Evolutionary conservation across 495 filamentous ascomycete species (phyloP).

Genomic region (Neurospora sp.): DNA sequence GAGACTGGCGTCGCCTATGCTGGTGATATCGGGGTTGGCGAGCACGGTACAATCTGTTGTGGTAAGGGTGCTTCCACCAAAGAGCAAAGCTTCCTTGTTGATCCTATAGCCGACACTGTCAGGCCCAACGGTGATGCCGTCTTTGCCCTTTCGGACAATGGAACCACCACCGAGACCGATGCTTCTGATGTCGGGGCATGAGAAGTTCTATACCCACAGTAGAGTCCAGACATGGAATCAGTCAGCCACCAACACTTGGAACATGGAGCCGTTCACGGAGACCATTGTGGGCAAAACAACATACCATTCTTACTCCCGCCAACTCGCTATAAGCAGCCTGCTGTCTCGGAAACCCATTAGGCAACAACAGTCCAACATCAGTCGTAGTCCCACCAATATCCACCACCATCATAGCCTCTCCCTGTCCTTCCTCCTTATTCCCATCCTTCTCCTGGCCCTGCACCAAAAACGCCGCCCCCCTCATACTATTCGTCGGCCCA

Average conservation of each 20-base stretch:
- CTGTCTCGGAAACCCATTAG: conserved; percentile 37
- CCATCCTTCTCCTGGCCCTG: conserved; percentile 8
- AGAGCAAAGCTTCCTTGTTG: conserved; percentile 36
- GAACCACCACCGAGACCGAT: conserved; percentile 47
- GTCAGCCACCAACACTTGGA: not conserved
- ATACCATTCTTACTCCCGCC: conserved; percentile 32
- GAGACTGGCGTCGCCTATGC: conserved; percentile 16
- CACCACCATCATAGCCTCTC: conserved; percentile 33
- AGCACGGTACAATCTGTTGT: conserved; percentile 42
- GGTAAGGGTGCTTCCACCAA: conserved; percentile 39
- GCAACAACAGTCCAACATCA: conserved; percentile 32
- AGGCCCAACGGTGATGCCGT: conserved; percentile 37
- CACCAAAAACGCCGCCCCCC: conserved; percentile 42
- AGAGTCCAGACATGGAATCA: not conserved
- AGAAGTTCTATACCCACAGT: conserved; percentile 25
- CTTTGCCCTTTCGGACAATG: conserved; percentile 24
- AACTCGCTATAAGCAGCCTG: conserved; percentile 32
- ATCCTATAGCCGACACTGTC: conserved; percentile 48
- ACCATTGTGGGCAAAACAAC: not conserved
- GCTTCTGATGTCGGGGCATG: conserved; percentile 37
- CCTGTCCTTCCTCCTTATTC: not conserved
- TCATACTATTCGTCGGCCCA: conserved; percentile 48
- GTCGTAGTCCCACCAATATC: conserved; percentile 44
- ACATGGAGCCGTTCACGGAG: not conserved
- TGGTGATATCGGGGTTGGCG: conserved; percentile 12